Evolutionary conservation across 257 asterid genomes (phyloP).

Genomic region (Coffea canephora): DNA sequence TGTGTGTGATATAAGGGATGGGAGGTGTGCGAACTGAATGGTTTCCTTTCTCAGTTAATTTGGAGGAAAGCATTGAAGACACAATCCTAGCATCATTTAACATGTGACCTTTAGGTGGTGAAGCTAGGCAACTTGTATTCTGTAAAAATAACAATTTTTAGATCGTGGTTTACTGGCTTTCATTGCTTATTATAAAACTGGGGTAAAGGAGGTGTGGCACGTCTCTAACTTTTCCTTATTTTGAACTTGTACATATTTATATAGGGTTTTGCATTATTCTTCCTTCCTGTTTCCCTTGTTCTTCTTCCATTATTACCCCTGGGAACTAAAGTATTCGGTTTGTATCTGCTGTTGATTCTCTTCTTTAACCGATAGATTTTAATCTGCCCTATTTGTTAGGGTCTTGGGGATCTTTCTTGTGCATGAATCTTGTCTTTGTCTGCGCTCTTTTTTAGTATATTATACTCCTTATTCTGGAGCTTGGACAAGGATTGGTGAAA

Average conservation of each 20-base stretch:
- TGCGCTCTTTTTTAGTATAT: background rate
- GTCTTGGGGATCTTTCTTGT: background rate
- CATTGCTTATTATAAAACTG: background rate
- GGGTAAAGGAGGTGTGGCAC: too few species aligned
- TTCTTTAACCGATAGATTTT: too few species aligned
- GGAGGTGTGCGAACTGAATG: background rate
- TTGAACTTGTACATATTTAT: too few species aligned
- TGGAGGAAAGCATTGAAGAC: background rate
- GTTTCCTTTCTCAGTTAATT: background rate
- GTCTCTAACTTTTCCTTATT: too few species aligned
- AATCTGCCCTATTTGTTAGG: background rate
- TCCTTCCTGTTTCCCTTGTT: background rate
- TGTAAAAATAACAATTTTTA: background rate
- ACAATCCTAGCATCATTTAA: background rate
- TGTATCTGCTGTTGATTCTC: background rate
- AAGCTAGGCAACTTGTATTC: background rate
- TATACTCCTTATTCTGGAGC: background rate
- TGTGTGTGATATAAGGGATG: background rate
- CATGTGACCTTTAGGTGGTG: background rate
- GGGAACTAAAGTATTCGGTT: background rate
- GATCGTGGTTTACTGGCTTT: background rate
- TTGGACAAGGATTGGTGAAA: background rate
- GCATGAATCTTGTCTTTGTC: too few species aligned
- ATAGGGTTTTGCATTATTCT: too few species aligned
- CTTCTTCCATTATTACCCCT: background rate